phyloP scores from a whole-genome alignment of 768 basidiomycete species.

The Suillus luteus region DNA sequence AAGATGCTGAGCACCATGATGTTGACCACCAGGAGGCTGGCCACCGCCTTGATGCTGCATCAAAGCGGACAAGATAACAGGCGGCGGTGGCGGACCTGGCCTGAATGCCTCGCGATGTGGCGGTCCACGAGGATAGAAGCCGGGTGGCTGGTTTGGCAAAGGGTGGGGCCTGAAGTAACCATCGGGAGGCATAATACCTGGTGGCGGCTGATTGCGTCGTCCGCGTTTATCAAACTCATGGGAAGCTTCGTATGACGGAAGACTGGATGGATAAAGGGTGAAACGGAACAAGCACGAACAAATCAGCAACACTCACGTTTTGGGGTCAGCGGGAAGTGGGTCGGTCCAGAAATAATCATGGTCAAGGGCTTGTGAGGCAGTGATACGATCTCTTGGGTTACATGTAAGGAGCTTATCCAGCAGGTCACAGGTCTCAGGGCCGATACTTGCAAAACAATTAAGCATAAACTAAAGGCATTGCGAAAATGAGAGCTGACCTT shows the following conservation, averaged over 20 bases:
- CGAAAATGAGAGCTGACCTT: conserved; percentile 45
- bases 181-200: conserved; percentile 26
- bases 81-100: conserved; percentile 26
- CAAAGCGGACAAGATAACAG: conserved; percentile 31
- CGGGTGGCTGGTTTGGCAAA: conserved; percentile 25
- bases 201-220: conserved; percentile 45
- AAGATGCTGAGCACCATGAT: not conserved
- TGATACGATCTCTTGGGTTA: conserved; percentile 82
- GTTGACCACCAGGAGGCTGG: not conserved
- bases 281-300: not conserved
- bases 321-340: conserved; percentile 84
- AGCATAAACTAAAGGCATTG: not conserved
- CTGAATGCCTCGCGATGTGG: conserved; percentile 40
- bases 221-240: conserved; percentile 82
- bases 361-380: conserved; percentile 83
- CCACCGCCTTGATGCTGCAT: conserved; percentile 27
- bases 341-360: conserved; percentile 96
- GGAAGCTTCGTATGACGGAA: conserved; percentile 78
- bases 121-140: conserved; percentile 36
- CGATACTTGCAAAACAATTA: conserved; percentile 49
- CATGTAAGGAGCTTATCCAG: conserved; percentile 80
- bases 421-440: conserved; percentile 74
- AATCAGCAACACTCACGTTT: conserved; percentile 51
- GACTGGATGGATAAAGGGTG: conserved; percentile 37
- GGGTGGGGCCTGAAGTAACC: conserved; percentile 24